Conservation (phyloP, 768 basidiomycete species). For the Kwoniella dendrophila region DNA sequence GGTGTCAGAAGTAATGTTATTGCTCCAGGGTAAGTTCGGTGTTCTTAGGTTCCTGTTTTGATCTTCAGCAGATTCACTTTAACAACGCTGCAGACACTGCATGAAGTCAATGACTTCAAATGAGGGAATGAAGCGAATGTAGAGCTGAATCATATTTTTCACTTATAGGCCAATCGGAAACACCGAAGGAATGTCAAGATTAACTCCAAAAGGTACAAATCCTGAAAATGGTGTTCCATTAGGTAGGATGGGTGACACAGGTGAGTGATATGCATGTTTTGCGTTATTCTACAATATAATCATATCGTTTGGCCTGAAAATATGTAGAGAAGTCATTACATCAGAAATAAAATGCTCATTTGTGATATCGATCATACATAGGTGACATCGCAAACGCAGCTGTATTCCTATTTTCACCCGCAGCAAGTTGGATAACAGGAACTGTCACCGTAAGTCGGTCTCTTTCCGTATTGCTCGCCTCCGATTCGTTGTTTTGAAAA, state of each 20-base stretch:
- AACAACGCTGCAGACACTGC: too few relatives aligned
- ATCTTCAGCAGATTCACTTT: too few relatives aligned
- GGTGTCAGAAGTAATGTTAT: slow-evolving; percentile 78
- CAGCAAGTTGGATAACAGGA: slow-evolving; percentile 74
- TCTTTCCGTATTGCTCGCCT: background rate
- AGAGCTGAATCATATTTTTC: background rate
- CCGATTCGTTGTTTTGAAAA: background rate
- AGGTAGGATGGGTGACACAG: slow-evolving; percentile 41
- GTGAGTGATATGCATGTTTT: slow-evolving; percentile 20
- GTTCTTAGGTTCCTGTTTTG: too few relatives aligned
- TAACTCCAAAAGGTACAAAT: slow-evolving; percentile 48
- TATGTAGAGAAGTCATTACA: too few relatives aligned
- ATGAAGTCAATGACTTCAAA: too few relatives aligned
- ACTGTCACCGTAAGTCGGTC: slow-evolving; percentile 63
- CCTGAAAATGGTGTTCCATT: slow-evolving; percentile 38
- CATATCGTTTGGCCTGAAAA: too few relatives aligned
- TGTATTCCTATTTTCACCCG: slow-evolving; percentile 79
- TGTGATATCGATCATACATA: slow-evolving; percentile 1
- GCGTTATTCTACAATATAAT: background rate
- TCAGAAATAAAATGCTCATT: too few relatives aligned
- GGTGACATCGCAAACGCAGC: slow-evolving; percentile 71
- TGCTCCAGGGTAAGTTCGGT: slow-evolving; percentile 54
- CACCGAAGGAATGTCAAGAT: slow-evolving; percentile 66
- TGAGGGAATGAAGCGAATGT: too few relatives aligned
- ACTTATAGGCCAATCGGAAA: slow-evolving; percentile 66